Percentiles rank a stretch among this genome's conserved stretches.
phyloP scores from a whole-genome alignment of 177 flowering plant species.

The Telopea speciosissima region DNA sequence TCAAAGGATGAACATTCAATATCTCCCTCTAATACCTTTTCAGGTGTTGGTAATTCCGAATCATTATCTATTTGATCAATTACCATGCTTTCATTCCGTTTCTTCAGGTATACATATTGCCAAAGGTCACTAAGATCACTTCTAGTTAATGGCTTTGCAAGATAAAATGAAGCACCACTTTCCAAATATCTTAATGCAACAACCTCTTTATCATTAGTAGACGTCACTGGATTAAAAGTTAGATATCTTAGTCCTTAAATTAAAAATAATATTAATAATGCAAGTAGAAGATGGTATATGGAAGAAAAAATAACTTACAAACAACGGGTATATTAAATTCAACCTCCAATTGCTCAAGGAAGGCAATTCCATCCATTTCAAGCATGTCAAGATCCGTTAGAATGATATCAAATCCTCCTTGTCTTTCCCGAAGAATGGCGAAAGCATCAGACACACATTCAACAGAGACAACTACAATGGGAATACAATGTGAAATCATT shows the following conservation, averaged over 20 bases:
- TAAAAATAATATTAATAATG: no score
- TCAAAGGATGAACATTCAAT: slow-evolving; percentile 13
- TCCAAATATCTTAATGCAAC: slow-evolving; percentile 28
- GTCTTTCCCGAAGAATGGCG: slow-evolving; percentile 24
- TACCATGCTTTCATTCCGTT: not conserved
- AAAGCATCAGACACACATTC: slow-evolving; percentile 36
- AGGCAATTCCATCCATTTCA: slow-evolving; percentile 46
- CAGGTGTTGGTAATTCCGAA: not conserved
- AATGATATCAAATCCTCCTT: slow-evolving; percentile 37
- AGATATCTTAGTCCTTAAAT: not conserved
- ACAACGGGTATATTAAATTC: slow-evolving; percentile 56
- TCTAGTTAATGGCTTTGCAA: slow-evolving; percentile 43
- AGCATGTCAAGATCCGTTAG: slow-evolving; percentile 65
- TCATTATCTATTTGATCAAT: not conserved
- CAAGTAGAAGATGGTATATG: no score
- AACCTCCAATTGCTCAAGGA: slow-evolving; percentile 24
- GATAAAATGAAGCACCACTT: slow-evolving; percentile 42
- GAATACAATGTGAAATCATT: not conserved
- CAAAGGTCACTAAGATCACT: slow-evolving; percentile 40
- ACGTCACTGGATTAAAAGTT: slow-evolving; percentile 48
- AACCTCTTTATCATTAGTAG: slow-evolving; percentile 32
- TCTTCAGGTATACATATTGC: slow-evolving; percentile 32
- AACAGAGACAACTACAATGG: slow-evolving; percentile 29
- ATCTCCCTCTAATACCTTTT: not conserved
- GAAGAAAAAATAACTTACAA: slow-evolving; percentile 33